Evolutionary conservation across 2,329 filamentous ascomycete genomes (phyloP).

Genomic region (Alternaria gansuensis): DNA sequence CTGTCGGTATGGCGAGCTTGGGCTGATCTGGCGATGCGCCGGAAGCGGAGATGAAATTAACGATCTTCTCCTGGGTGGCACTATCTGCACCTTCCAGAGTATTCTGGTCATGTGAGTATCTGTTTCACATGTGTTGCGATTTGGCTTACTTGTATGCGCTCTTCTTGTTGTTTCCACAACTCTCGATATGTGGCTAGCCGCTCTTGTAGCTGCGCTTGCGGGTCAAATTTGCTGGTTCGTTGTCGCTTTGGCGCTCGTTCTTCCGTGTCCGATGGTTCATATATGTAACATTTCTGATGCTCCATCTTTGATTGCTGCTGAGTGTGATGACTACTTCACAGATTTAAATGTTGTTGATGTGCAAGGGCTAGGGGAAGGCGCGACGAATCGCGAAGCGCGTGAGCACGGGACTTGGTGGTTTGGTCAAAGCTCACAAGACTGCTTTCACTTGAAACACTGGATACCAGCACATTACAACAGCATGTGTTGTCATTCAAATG

Average conservation of each 20-base stretch:
- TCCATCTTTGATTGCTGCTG: conserved; percentile 51
- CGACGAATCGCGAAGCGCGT: conserved; percentile 38
- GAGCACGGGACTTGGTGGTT: conserved; percentile 40
- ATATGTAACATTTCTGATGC: conserved; percentile 60
- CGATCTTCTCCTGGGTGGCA: conserved; percentile 51
- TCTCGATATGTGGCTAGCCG: conserved; percentile 69
- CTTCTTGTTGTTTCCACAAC: conserved; percentile 71
- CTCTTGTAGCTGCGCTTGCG: conserved; percentile 47
- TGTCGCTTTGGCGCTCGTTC: conserved; percentile 55
- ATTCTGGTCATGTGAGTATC: conserved; percentile 37
- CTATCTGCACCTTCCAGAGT: conserved; percentile 54
- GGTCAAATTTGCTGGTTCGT: conserved; percentile 43
- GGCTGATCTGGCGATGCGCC: conserved; percentile 30
- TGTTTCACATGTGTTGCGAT: neutral
- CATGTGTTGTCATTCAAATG: neutral
- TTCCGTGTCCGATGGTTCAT: conserved; percentile 49
- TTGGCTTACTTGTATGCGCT: conserved; percentile 65
- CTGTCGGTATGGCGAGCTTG: conserved; percentile 68
- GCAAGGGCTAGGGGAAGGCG: conserved; percentile 22
- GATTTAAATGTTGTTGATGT: conserved; percentile 14
- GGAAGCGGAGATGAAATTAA: conserved; percentile 51
- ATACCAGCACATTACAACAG: neutral
- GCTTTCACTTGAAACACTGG: neutral
- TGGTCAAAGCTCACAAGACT: conserved; percentile 15
- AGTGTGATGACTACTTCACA: neutral